Base-by-base conservation (phyloP, 1,284 basidiomycete species). In the Xerocomus amazonicus region DNA sequence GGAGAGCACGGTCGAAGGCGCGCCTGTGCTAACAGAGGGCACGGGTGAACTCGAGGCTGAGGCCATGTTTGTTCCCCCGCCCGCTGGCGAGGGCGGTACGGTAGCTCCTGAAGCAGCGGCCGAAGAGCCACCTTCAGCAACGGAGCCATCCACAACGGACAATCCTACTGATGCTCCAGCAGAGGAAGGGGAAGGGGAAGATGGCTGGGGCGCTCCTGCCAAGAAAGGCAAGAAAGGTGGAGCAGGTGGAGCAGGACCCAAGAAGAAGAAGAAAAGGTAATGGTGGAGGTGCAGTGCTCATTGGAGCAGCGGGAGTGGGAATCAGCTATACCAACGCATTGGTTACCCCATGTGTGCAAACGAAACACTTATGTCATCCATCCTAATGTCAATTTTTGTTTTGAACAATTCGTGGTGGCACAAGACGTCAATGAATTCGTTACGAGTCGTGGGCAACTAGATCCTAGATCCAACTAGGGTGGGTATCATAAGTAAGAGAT, bases 201-300 rank as follows among this genome's bases (percentile, higher is more conserved):
- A 52, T 1, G 37, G n/a, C 6, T 2, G 27, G 19, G 40, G 26
- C n/a, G 3, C 1, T 0, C 0, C 16, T 9, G 0, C 1, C 8
- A 53, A 54, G 16, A 54, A 52, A 6, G 37, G 27, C 0, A 49
- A 36, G 9, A 39, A 39, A 40, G 44, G 33, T 3, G 41, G 42
- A 9, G 37, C 9, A 12, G 9, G 27, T 14, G 31, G 23, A 0
- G 27, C 5, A 0, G 41, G 23, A 0, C 16, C 3, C 0, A 62
- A 53, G 50, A 67, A 68, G 48, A 64, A 62, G 2, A 65, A 64
- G 43, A 57, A 51, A 29, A 43, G 41, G 45, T 39, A 27, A 14
- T 10, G 10, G 8, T 12, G 39, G 1, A n/a, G 10, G 8, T 12
- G 39, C 3, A n/a, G 13, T 8, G 23, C 37, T 26, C 14, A 14